phyloP scores from a whole-genome alignment of 306 rosid genomes.

The Canavalia ensiformis region DNA sequence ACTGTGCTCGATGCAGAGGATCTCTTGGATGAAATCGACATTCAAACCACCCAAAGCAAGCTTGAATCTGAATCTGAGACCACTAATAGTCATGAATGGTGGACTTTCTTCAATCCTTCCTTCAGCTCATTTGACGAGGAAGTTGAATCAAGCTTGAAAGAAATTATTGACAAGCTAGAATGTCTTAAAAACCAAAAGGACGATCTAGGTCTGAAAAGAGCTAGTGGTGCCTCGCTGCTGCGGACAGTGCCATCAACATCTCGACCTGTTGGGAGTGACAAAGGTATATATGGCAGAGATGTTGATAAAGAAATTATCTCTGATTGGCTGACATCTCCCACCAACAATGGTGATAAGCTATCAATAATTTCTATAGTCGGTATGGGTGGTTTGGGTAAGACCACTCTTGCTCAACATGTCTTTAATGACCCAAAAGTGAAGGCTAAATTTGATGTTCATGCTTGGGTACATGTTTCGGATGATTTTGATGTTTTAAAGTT shows the following conservation, averaged over 20 bases:
- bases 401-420: too few species aligned
- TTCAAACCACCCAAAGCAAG: not conserved
- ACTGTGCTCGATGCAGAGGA: not conserved
- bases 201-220: not conserved
- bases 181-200: not conserved
- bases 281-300: not conserved
- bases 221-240: not conserved
- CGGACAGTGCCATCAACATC: not conserved
- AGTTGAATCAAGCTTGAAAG: not conserved
- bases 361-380: too few species aligned
- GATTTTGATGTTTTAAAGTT: not conserved
- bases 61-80: not conserved
- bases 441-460: not conserved
- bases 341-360: not conserved
- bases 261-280: not conserved
- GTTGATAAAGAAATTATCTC: not conserved
- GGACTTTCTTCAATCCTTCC: too few species aligned
- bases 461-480: not conserved
- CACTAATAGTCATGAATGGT: not conserved
- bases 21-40: constrained; percentile 2
- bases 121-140: not conserved
- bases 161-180: not conserved
- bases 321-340: not conserved
- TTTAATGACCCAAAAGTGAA: not conserved
- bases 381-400: too few species aligned